Evolutionary conservation across 441 rosid species (phyloP).

Genomic region (Gossypium trilobum): DNA sequence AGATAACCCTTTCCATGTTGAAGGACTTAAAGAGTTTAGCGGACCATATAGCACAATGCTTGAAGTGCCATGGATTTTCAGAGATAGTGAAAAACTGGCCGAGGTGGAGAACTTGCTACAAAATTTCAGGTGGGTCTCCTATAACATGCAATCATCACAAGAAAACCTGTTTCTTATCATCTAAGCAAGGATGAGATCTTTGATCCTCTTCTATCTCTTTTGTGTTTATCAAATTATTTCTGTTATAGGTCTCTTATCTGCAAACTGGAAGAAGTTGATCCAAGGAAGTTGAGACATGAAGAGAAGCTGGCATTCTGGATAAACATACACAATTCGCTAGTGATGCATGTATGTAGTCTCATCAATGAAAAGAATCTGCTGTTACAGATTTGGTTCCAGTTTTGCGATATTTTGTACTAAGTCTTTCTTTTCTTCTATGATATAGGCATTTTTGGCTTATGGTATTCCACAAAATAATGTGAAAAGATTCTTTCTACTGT

Average conservation of each 20-base stretch:
- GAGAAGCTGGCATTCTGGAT: conserved; percentile 96
- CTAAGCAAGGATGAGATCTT: neutral
- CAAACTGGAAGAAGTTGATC: conserved; percentile 68
- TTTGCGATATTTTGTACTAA: conserved; percentile 7
- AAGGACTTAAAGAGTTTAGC: conserved; percentile 72
- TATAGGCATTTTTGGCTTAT: conserved; percentile 81
- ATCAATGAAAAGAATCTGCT: neutral
- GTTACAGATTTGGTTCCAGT: neutral
- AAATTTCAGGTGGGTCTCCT: conserved; percentile 56
- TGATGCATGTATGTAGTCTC: conserved; percentile 75
- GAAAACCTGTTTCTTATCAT: neutral
- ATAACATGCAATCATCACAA: neutral
- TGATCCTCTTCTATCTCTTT: neutral
- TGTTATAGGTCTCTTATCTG: conserved; percentile 58
- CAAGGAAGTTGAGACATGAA: conserved; percentile 59
- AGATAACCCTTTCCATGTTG: conserved; percentile 77
- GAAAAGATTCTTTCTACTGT: conserved; percentile 60
- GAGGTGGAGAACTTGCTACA: conserved; percentile 68
- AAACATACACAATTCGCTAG: conserved; percentile 79
- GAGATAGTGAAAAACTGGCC: conserved; percentile 59
- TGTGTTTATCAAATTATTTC: conserved; percentile 13
- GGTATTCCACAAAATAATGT: conserved; percentile 77
- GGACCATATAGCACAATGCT: conserved; percentile 80
- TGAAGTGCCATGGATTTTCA: conserved; percentile 71
- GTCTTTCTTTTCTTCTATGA: conserved; percentile 11